Conservation (phyloP, 176 grass and related monocot species). For the Alloteropsis semialata region DNA sequence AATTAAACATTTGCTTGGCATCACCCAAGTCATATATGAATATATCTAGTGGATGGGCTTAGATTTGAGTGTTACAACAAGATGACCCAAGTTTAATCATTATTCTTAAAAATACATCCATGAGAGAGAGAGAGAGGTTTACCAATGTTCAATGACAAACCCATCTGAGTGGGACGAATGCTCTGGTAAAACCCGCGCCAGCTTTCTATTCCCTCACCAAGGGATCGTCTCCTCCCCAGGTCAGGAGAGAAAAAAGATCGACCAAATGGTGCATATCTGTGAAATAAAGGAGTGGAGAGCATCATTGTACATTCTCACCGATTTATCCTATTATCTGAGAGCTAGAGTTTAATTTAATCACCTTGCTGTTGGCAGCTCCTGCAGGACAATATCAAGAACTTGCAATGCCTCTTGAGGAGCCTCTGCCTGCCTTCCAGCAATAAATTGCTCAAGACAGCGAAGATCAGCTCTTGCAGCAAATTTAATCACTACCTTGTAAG, state of each 20-base stretch:
- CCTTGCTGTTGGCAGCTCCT: conserved; percentile 67
- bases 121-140: conserved; percentile 22
- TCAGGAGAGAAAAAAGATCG: conserved; percentile 73
- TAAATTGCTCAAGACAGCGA: conserved; percentile 59
- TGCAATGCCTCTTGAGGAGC: conserved; percentile 85
- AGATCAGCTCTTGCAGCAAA: conserved; percentile 62
- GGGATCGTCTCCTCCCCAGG: conserved; percentile 54
- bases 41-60: too few species aligned
- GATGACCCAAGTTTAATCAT: background rate
- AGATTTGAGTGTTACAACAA: background rate
- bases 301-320: too few species aligned
- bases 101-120: background rate
- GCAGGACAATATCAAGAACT: conserved; percentile 90
- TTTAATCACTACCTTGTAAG: conserved; percentile 79
- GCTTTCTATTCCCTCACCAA: conserved; percentile 87
- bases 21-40: background rate
- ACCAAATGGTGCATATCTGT: conserved; percentile 63
- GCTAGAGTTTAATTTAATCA: background rate
- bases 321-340: too few species aligned
- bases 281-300: too few species aligned
- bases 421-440: conserved; percentile 63
- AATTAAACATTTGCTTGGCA: background rate
- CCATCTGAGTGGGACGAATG: conserved; percentile 90
- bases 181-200: conserved; percentile 95
- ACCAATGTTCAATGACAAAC: conserved; percentile 88